phyloP scores from a whole-genome alignment of 768 basidiomycete genomes.

The Rhodotorula kratochvilovae region DNA sequence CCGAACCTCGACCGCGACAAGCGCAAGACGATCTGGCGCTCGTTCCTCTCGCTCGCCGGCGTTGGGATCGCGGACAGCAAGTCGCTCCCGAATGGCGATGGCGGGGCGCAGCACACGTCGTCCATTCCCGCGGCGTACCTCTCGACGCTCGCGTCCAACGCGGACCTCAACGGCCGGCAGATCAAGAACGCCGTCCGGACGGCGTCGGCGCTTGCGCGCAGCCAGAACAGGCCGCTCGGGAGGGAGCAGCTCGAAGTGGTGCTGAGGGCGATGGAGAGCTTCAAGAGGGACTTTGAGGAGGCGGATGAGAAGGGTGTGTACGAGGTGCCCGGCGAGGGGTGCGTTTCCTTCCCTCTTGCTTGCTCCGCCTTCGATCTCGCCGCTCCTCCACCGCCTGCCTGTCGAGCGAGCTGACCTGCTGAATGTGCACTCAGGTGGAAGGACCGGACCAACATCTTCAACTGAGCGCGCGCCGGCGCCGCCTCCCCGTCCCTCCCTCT shows the following conservation, averaged over 20 bases:
- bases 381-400: too few relatives aligned
- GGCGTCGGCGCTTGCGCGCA: slow-evolving; percentile 59
- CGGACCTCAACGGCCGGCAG: slow-evolving; percentile 56
- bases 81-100: too few relatives aligned
- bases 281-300: slow-evolving; percentile 19
- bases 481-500: background rate
- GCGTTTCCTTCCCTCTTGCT: too few relatives aligned
- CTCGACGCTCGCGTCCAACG: slow-evolving; percentile 52
- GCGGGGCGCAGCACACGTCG: too few relatives aligned
- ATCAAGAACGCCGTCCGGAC: slow-evolving; percentile 49
- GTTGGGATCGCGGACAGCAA: too few relatives aligned
- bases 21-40: too few relatives aligned
- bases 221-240: slow-evolving; percentile 53
- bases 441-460: slow-evolving; percentile 13
- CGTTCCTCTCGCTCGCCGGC: too few relatives aligned
- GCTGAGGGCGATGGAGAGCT: slow-evolving; percentile 4
- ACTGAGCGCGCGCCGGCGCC: background rate
- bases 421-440: too few relatives aligned
- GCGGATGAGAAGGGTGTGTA: slow-evolving; percentile 24
- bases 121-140: slow-evolving; percentile 55
- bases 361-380: too few relatives aligned
- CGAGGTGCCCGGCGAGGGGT: slow-evolving; percentile 17
- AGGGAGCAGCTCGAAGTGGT: slow-evolving; percentile 58
- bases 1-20: too few relatives aligned
- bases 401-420: too few relatives aligned